phyloP scores from a whole-genome alignment of 306 rosid genomes.

The Bauhinia variegata region DNA sequence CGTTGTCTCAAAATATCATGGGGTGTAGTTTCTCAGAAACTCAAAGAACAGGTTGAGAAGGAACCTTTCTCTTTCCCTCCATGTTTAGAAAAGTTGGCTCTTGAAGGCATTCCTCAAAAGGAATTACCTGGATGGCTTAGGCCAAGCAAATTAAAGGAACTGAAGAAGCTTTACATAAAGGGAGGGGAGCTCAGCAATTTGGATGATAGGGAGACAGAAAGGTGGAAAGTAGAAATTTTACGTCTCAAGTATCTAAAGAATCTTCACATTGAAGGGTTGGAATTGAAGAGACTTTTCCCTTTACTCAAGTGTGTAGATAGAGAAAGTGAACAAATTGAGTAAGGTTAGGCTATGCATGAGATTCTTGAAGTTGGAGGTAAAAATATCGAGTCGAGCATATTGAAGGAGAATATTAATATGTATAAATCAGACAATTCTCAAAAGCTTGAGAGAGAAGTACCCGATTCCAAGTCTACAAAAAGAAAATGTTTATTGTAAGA shows the following conservation, averaged over 20 bases:
- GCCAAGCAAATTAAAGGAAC: not conserved
- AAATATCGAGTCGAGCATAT: no score
- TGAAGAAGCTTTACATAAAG: conserved; percentile 13
- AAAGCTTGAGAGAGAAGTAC: no score
- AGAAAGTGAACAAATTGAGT: no score
- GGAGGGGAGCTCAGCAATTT: not conserved
- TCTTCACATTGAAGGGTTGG: not conserved
- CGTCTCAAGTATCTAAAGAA: not conserved
- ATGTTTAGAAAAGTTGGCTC: not conserved
- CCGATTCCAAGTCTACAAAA: no score
- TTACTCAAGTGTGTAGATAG: not conserved
- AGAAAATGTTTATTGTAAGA: no score
- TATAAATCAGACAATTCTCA: no score
- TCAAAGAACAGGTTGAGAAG: not conserved
- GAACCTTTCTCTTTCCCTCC: not conserved
- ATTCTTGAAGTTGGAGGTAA: no score
- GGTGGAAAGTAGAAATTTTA: not conserved
- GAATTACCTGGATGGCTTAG: not conserved
- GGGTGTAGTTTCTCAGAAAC: conserved; percentile 7
- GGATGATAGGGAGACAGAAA: not conserved
- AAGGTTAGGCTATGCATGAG: no score
- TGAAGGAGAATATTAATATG: no score
- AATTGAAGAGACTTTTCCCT: not conserved
- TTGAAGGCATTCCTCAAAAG: conserved; percentile 11
- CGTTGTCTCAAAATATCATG: conserved; percentile 27